Percentiles rank a stretch among this genome's conserved stretches.
phyloP scores from a whole-genome alignment of 768 basidiomycete species.

The Royoungia palumana region DNA sequence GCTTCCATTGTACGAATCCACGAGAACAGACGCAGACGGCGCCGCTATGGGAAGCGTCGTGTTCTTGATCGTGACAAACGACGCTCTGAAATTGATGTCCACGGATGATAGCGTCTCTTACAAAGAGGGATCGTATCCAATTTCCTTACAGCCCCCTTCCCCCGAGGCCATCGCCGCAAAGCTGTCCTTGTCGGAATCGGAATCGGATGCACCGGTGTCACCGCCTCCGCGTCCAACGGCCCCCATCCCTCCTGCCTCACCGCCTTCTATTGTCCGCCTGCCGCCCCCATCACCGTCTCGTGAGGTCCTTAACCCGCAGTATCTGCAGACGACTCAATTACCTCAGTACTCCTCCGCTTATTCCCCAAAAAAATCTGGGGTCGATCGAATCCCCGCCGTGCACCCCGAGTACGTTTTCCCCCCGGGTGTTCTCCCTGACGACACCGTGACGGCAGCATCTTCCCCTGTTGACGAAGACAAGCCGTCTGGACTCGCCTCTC shows the following conservation, averaged over 20 bases:
- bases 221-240: slow-evolving; percentile 19
- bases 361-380: slow-evolving; percentile 26
- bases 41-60: slow-evolving; percentile 26
- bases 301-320: slow-evolving; percentile 22
- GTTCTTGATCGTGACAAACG: slow-evolving; percentile 22
- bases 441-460: slow-evolving; percentile 13
- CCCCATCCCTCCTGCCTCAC: slow-evolving; percentile 18
- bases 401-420: slow-evolving; percentile 15
- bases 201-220: slow-evolving; percentile 18
- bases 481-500: slow-evolving; percentile 9
- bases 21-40: slow-evolving; percentile 27
- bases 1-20: slow-evolving; percentile 33
- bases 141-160: slow-evolving; percentile 14
- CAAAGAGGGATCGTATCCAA: slow-evolving; percentile 9
- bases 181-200: slow-evolving; percentile 15
- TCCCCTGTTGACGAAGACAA: slow-evolving; percentile 12
- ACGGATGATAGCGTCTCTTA: slow-evolving; percentile 21
- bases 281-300: slow-evolving; percentile 14
- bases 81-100: slow-evolving; percentile 9
- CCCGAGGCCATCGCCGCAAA: slow-evolving; percentile 23
- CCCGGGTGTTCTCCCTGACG: slow-evolving; percentile 14
- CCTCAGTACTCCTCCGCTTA: slow-evolving; percentile 22
- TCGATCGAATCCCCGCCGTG: slow-evolving; percentile 22
- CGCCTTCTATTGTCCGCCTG: slow-evolving; percentile 14
- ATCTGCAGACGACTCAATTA: slow-evolving; percentile 27